Conservation (phyloP, 257 asterid genomes). For the Nyctanthes arbortristis region DNA sequence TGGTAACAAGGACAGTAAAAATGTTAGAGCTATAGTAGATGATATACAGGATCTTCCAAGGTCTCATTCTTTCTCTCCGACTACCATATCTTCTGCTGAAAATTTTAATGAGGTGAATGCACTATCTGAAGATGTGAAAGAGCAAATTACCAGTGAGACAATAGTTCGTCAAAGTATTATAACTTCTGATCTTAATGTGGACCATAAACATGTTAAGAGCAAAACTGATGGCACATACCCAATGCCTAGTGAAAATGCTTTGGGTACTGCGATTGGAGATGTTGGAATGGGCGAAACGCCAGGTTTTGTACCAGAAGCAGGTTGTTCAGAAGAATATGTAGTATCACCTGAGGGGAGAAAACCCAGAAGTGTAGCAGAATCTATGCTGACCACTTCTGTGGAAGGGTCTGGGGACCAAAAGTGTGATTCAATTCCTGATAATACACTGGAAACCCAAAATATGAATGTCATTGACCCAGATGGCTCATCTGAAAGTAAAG, state of each 20-base stretch:
- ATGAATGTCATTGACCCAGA: constrained; percentile 40
- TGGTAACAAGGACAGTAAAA: constrained; percentile 31
- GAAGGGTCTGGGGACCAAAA: constrained; percentile 35
- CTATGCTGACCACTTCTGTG: constrained; percentile 31
- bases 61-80: constrained; percentile 30
- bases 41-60: constrained; percentile 34
- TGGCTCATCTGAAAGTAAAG: constrained; percentile 71
- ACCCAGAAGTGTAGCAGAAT: constrained; percentile 31
- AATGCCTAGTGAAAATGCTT: constrained; percentile 21
- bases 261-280: constrained; percentile 35
- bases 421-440: constrained; percentile 38
- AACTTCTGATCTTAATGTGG: constrained; percentile 27
- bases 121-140: constrained; percentile 59
- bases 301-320: constrained; percentile 17
- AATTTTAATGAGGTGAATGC: constrained; percentile 42
- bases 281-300: constrained; percentile 19
- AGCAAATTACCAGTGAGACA: constrained; percentile 43
- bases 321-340: constrained; percentile 27
- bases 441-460: constrained; percentile 36
- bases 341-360: constrained; percentile 31
- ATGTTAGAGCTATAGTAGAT: constrained; percentile 18
- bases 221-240: constrained; percentile 24
- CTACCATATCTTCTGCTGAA: constrained; percentile 29
- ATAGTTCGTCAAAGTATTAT: constrained; percentile 33
- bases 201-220: constrained; percentile 29